Evolutionary conservation across 108 stramenopile species (phyloP), one percentile per base, ranked within the genome.

Genomic region (Pinguiococcus pyrenoidosus): DNA sequence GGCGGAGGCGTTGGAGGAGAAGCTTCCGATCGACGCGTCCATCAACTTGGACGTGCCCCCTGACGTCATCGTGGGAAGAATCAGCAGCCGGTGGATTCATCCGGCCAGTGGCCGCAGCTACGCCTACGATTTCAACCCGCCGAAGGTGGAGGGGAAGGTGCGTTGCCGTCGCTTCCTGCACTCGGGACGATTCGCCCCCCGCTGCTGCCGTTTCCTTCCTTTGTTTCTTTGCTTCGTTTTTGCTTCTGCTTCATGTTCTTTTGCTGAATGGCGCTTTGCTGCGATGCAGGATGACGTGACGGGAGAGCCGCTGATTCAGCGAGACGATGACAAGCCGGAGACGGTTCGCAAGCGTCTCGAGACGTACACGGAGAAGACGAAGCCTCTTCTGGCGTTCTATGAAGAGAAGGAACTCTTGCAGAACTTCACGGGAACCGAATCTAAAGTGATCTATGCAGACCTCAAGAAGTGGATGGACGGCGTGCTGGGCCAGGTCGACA

Each of bases 271-370:
- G n/a, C n/a, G n/a, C n/a, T n/a, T n/a, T n/a, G n/a, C n/a, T n/a
- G n/a, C n/a, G n/a, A n/a, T n/a, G n/a, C n/a, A n/a, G 37, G 92
- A 94, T 47, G 92, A 97, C 55, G 76, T 75, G 26, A 97, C 96
- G 12, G 88, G 89, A 4, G 96, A 95, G 70, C 57, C 60, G 2
- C 68, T 97, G 14, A 77, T 91, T n/a, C 90, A 89, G 51, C 67
- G 96, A 23, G 82, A 86, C 16, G 96, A 97, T 66, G 94, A 96
- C 66, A 83, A 86, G 54, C 87, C 89, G 0, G 90, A 83, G 49
- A 72, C 7, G 20, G 13, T 44, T 23, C 22, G 21, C 30, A 32
- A 4, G 6, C 75, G 96, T 35, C 75, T 99, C 42, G 70, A 73
- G 13, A 74, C 70, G 39, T 99, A 99, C 70, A 81, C 85, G 32